Percentiles rank a stretch among this genome's conserved stretches.
These are phyloP conservation scores for Coniochaeta pulveracea DNA, from an alignment of 2,329 filamentous ascomycete species.

Conservation along the genomic window DNA sequence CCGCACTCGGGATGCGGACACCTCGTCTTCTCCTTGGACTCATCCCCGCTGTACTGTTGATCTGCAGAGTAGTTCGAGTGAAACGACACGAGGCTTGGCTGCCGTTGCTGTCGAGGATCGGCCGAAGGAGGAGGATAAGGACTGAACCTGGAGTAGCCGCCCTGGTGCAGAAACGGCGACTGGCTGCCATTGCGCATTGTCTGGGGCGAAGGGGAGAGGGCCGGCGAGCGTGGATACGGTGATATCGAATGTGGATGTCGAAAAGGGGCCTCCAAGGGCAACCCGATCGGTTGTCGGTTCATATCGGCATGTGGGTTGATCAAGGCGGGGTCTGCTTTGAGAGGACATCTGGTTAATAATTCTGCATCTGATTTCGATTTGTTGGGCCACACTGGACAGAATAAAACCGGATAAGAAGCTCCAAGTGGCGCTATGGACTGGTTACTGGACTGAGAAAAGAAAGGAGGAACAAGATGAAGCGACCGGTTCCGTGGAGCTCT, in stretches of 20 bases:
- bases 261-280: slow-evolving; percentile 39
- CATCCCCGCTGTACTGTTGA: slow-evolving; percentile 50
- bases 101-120: slow-evolving; percentile 39
- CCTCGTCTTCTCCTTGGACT: slow-evolving; percentile 56
- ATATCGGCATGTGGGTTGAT: slow-evolving; percentile 42
- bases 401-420: slow-evolving; percentile 42
- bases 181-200: slow-evolving; percentile 44
- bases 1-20: slow-evolving; percentile 81
- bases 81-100: slow-evolving; percentile 60
- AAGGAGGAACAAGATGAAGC: slow-evolving; percentile 25
- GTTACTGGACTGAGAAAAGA: slow-evolving; percentile 41
- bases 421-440: slow-evolving; percentile 39
- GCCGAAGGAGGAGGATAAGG: slow-evolving; percentile 38
- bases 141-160: slow-evolving; percentile 35
- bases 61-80: slow-evolving; percentile 51
- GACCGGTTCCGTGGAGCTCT: slow-evolving; percentile 10
- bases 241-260: slow-evolving; percentile 30
- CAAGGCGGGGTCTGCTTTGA: slow-evolving; percentile 38
- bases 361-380: slow-evolving; percentile 10
- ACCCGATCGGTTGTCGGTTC: slow-evolving; percentile 27
- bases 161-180: slow-evolving; percentile 54
- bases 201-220: slow-evolving; percentile 45
- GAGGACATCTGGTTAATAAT: slow-evolving; percentile 22
- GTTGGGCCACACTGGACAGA: no score
- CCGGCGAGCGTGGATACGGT: slow-evolving; percentile 49